Conservation (phyloP, 352 stramenopile species). For the Phytophthora nicotianae region DNA sequence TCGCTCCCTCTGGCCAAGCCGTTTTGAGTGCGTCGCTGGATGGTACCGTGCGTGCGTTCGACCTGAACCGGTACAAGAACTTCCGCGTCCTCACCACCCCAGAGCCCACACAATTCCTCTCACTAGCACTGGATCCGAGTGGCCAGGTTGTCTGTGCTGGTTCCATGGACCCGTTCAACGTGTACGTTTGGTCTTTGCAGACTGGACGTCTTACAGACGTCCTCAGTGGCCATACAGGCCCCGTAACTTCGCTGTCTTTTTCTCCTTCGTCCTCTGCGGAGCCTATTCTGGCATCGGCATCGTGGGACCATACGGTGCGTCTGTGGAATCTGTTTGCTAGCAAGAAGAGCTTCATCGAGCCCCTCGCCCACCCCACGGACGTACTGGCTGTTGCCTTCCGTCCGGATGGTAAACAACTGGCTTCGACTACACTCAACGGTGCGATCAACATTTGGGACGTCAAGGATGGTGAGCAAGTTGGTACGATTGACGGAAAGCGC, state of each 20-base stretch:
- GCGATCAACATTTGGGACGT: slow-evolving; percentile 98
- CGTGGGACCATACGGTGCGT: slow-evolving; percentile 98
- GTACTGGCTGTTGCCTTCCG: slow-evolving; percentile 97
- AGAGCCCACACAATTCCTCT: slow-evolving; percentile 97
- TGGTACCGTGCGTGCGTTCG: slow-evolving; percentile 98
- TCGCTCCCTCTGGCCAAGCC: slow-evolving; percentile 91
- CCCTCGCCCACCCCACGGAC: slow-evolving; percentile 95
- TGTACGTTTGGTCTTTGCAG: slow-evolving; percentile 98
- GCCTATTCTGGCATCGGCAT: slow-evolving; percentile 93
- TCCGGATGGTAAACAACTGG: slow-evolving; percentile 97
- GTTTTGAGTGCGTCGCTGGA: slow-evolving; percentile 98
- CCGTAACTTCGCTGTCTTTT: slow-evolving; percentile 95
- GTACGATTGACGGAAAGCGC: slow-evolving; percentile 95
- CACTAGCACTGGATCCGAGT: slow-evolving; percentile 96
- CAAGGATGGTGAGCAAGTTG: slow-evolving; percentile 94
- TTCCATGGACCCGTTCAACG: slow-evolving; percentile 96
- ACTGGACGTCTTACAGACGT: slow-evolving; percentile 97
- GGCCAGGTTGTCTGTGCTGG: slow-evolving; percentile 97
- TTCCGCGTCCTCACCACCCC: slow-evolving; percentile 98
- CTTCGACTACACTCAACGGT: slow-evolving; percentile 95
- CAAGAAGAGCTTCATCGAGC: slow-evolving; percentile 96
- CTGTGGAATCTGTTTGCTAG: slow-evolving; percentile 99
- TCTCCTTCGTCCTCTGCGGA: slow-evolving; percentile 76
- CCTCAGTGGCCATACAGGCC: slow-evolving; percentile 97
- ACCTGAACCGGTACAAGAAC: slow-evolving; percentile 99